Conservation (phyloP, 2,329 filamentous ascomycete species). For the Fusarium algeriense region DNA sequence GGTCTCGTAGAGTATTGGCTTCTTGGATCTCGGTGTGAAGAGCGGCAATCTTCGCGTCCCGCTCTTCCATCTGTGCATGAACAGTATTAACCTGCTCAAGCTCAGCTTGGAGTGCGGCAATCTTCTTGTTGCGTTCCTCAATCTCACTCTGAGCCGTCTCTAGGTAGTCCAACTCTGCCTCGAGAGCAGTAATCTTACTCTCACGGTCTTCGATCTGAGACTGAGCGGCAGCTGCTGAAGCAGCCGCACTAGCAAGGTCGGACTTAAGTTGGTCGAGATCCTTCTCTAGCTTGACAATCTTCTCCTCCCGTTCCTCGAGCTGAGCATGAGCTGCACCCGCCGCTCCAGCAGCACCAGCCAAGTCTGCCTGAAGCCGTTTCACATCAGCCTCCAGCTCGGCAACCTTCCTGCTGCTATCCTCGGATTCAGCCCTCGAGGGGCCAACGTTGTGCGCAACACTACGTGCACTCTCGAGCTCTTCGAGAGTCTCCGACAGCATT, state of each 20-base stretch:
- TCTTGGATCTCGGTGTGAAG: constrained; percentile 39
- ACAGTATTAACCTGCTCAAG: constrained; percentile 47
- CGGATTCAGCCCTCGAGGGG: constrained; percentile 34
- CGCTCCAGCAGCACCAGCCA: constrained; percentile 38
- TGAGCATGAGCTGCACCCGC: constrained; percentile 45
- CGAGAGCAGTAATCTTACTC: constrained; percentile 36
- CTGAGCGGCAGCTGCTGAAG: constrained; percentile 22
- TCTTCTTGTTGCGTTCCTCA: constrained; percentile 33
- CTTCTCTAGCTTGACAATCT: constrained; percentile 56
- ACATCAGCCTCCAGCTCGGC: constrained; percentile 54
- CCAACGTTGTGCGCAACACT: constrained; percentile 40
- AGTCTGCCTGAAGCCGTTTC: constrained; percentile 51
- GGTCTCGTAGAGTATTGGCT: constrained; percentile 19
- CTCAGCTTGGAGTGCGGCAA: constrained; percentile 47
- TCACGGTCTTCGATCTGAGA: constrained; percentile 41
- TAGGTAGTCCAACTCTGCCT: constrained; percentile 34
- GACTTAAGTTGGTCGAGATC: constrained; percentile 35
- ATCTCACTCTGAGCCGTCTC: constrained; percentile 35
- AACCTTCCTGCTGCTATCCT: constrained; percentile 54
- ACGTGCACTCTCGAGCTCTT: constrained; percentile 60
- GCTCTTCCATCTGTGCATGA: constrained; percentile 28
- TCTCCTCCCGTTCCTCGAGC: constrained; percentile 53
- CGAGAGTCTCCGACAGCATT: constrained; percentile 62
- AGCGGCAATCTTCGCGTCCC: constrained; percentile 27
- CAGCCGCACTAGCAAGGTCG: constrained; percentile 34